Percentiles rank a stretch among this genome's conserved stretches.
These are phyloP conservation scores for Podaxis sp. DNA, from an alignment of 768 basidiomycete genomes.

Conservation along the genomic window DNA sequence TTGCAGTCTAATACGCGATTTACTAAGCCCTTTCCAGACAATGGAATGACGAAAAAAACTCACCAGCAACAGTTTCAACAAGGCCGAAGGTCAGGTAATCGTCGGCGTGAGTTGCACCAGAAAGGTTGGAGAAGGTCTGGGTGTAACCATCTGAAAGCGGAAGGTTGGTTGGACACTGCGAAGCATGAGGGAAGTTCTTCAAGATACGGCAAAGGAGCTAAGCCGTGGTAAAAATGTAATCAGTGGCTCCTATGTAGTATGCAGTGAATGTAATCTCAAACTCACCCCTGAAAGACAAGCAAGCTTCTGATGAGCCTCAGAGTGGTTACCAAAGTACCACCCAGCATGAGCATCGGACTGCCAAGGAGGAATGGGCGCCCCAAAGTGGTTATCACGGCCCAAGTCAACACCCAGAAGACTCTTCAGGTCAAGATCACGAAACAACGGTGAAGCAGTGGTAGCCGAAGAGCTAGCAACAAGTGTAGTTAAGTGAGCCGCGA, in stretches of 20 bases:
- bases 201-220: conserved; percentile 15
- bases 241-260: conserved; percentile 24
- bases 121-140: conserved; percentile 39
- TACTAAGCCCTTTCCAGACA: not conserved
- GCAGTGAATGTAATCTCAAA: conserved; percentile 18
- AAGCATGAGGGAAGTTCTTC: conserved; percentile 21
- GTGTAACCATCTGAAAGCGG: conserved; percentile 31
- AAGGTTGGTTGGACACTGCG: conserved; percentile 28
- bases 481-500: conserved; percentile 3
- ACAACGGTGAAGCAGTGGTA: not conserved
- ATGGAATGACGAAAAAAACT: conserved; percentile 5
- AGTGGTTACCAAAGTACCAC: conserved; percentile 39
- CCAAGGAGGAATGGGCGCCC: conserved; percentile 39
- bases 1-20: conserved; percentile 34
- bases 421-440: not conserved
- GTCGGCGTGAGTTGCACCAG: conserved; percentile 39
- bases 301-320: conserved; percentile 25
- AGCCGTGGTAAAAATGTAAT: not conserved
- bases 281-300: conserved; percentile 32
- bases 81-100: conserved; percentile 44
- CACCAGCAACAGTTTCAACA: conserved; percentile 41
- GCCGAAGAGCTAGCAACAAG: conserved; percentile 5
- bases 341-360: conserved; percentile 29
- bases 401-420: conserved; percentile 25
- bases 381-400: conserved; percentile 30